Percentiles rank a stretch among this genome's conserved stretches.
Conservation (phyloP, 2,329 filamentous ascomycete species). For the Penicillium sp. region DNA sequence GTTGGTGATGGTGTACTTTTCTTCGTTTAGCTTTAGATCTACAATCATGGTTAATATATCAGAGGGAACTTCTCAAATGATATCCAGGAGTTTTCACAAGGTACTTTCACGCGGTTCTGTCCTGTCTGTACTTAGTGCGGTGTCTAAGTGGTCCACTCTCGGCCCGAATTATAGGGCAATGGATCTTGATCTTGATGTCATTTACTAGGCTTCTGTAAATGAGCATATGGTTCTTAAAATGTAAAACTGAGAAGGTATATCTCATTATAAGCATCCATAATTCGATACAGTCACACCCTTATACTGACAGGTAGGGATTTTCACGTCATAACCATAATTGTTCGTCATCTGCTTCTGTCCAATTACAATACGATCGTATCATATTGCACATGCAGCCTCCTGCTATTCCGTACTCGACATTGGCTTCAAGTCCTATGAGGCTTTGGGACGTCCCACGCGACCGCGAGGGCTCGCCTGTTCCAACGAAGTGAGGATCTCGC, state of each 20-base stretch:
- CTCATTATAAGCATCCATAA: too few species aligned
- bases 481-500: slow-evolving; percentile 62
- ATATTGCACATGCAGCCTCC: not conserved
- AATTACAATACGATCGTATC: not conserved
- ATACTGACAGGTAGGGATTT: not conserved
- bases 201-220: not conserved
- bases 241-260: too few species aligned
- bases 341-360: not conserved
- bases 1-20: not conserved
- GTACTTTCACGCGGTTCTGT: not conserved
- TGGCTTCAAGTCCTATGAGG: slow-evolving; percentile 17
- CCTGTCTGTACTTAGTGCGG: not conserved
- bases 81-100: not conserved
- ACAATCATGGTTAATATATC: not conserved
- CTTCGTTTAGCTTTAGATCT: not conserved
- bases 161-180: not conserved
- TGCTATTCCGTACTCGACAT: not conserved
- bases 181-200: not conserved
- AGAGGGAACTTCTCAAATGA: not conserved
- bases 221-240: too few species aligned
- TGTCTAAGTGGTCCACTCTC: slow-evolving; percentile 3
- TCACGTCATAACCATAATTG: not conserved
- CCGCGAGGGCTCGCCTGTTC: slow-evolving; percentile 36
- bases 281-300: not conserved
- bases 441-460: slow-evolving; percentile 31